Percentiles rank a stretch among this genome's conserved stretches.
These are phyloP conservation scores for Dryadomyces quercus-mongolicae DNA, from an alignment of 2,329 filamentous ascomycete genomes.

Conservation along the genomic window DNA sequence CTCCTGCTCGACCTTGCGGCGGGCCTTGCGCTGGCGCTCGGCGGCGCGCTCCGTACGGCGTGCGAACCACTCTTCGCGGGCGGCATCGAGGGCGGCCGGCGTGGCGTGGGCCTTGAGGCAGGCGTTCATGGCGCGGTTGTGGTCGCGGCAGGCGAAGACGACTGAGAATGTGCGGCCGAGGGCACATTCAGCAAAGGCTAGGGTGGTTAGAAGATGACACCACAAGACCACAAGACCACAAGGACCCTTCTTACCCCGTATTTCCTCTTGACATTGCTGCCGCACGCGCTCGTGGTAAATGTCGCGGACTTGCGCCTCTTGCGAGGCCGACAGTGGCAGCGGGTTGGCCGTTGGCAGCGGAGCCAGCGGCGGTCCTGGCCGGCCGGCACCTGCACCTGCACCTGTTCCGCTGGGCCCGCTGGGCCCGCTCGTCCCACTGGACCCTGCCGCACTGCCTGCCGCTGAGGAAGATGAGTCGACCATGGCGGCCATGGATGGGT, in stretches of 20 bases:
- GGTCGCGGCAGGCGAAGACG: constrained; percentile 70
- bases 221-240: too few species aligned
- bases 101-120: constrained; percentile 88
- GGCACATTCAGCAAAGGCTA: constrained; percentile 88
- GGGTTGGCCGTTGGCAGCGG: constrained; percentile 59
- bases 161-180: constrained; percentile 75
- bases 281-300: constrained; percentile 73
- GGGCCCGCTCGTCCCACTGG: background rate
- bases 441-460: constrained; percentile 12
- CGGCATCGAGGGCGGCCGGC: constrained; percentile 72
- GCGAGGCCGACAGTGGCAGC: constrained; percentile 67
- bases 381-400: background rate
- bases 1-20: constrained; percentile 49
- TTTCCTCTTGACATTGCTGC: constrained; percentile 61
- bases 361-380: background rate
- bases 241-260: constrained; percentile 47
- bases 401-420: background rate
- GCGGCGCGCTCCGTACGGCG: constrained; percentile 57
- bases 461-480: constrained; percentile 20
- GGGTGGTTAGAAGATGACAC: constrained; percentile 1
- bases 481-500: constrained; percentile 27
- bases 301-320: constrained; percentile 72
- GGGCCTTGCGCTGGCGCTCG: constrained; percentile 52
- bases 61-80: constrained; percentile 88
- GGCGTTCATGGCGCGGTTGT: constrained; percentile 78